Evolutionary conservation across 2,329 filamentous ascomycete genomes (phyloP), one percentile per base, ranked within the genome.

Genomic region (Aaosphaeria arxii): DNA sequence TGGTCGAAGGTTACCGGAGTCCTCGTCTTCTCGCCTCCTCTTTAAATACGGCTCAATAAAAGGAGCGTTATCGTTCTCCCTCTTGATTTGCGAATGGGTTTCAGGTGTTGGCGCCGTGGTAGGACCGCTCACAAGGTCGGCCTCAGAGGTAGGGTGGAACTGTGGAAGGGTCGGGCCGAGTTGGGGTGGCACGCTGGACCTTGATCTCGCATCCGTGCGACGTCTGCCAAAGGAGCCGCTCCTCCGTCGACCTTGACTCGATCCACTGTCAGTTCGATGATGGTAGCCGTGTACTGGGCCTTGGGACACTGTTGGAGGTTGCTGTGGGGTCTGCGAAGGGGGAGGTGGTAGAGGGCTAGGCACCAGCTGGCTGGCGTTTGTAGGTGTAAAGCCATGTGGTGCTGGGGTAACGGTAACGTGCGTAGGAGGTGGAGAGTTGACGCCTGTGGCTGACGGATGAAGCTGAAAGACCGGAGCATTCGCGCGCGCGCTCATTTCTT

Each of bases 401-500:
- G 57, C 44, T 40, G 57, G 64, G 24, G 9, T 40, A 11, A 17
- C 24, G 35, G 56, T 48, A 30, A 51, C 55, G 43, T 60, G 55
- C 35, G 53, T 52, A 40, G 63, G 55, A 30, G 62, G 66, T 40
- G 64, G 65, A 11, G 66, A 67, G 49, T 57, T 57, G 38, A 60
- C 58, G 38, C 61, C 62, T 11, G 64, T 70, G 44, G 66, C 67
- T 44, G 67, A 69, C 31, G 64, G 63, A 48, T 69, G 63, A 32
- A 76, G 76, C 62, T 85, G 79, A 71, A 96, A 96, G 1, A 92
- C 90, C 6, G 88, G 86, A 35, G 94, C 90, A 40, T 94, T 94
- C 39, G 92, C 92, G 49, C 92, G 86, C 52, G 88, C 83, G 42
- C 91, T 91, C 90, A 99, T 97, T 61, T 97, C 94, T 59, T 85